Evolutionary conservation across 306 rosid species (phyloP).

Genomic region (Cercis canadensis): DNA sequence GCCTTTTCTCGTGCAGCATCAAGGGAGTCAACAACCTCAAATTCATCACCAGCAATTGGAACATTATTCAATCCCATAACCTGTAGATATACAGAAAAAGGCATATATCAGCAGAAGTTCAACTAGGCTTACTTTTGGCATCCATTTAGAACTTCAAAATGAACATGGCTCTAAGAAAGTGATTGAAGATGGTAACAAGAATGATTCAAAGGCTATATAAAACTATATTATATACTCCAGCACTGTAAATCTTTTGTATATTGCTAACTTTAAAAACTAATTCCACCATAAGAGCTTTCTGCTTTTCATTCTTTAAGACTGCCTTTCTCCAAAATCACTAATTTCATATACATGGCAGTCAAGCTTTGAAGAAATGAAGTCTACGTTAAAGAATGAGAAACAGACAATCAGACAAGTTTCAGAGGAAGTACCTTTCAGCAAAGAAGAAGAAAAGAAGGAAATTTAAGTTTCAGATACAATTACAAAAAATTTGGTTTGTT

Average conservation of each 20-base stretch:
- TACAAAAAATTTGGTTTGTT: not conserved
- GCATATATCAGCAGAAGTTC: conserved; percentile 14
- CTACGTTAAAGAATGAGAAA: not conserved
- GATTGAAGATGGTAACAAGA: conserved; percentile 9
- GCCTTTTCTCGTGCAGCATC: conserved; percentile 94
- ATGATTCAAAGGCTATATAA: conserved; percentile 4
- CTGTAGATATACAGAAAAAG: conserved; percentile 47
- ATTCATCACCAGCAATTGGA: conserved; percentile 92
- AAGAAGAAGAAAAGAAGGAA: not conserved
- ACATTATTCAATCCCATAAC: conserved; percentile 91
- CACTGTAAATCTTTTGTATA: not conserved
- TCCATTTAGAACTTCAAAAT: conserved; percentile 25
- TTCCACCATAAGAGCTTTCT: conserved; percentile 10
- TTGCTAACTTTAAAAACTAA: not conserved
- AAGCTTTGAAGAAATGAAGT: conserved; percentile 18
- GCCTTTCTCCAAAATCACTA: conserved; percentile 4
- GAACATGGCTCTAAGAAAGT: not conserved
- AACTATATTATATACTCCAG: not conserved
- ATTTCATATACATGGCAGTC: not conserved
- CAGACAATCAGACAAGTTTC: not conserved
- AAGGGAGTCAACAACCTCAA: conserved; percentile 85
- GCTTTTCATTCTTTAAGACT: conserved; percentile 4
- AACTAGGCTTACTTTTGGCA: conserved; percentile 18
- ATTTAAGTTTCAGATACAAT: not conserved
- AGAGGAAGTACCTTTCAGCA: not conserved